Conservation (phyloP, 1,284 basidiomycete species). For the Sporisorium graminicola region DNA sequence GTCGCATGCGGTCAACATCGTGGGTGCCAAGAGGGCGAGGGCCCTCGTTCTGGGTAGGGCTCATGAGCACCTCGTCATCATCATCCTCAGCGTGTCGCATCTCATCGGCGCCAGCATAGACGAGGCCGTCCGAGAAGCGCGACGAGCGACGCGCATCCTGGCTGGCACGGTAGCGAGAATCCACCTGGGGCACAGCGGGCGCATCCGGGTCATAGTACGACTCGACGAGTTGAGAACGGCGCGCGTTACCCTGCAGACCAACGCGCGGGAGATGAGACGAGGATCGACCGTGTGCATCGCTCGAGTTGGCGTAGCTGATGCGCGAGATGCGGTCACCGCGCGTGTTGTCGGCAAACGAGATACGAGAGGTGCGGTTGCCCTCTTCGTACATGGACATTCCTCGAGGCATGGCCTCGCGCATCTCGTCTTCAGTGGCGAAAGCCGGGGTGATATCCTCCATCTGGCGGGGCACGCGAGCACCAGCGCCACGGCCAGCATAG, state of each 20-base stretch:
- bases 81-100: conserved; percentile 40
- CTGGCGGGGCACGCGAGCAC: conserved; percentile 49
- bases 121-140: conserved; percentile 42
- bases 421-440: conserved; percentile 51
- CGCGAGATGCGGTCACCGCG: conserved; percentile 59
- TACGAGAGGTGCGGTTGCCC: conserved; percentile 52
- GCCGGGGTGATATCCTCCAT: conserved; percentile 53
- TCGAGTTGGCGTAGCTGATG: conserved; percentile 60
- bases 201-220: conserved; percentile 61
- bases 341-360: conserved; percentile 58
- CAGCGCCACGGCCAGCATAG: conserved; percentile 55
- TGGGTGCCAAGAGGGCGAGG: conserved; percentile 39
- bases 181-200: conserved; percentile 51
- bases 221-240: conserved; percentile 50
- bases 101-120: conserved; percentile 45
- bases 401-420: conserved; percentile 53
- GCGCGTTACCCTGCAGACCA: conserved; percentile 32
- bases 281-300: conserved; percentile 43
- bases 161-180: conserved; percentile 39
- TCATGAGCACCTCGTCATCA: conserved; percentile 59
- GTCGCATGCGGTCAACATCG: conserved; percentile 54
- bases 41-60: conserved; percentile 61
- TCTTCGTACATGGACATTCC: conserved; percentile 55
- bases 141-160: conserved; percentile 40
- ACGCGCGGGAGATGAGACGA: conserved; percentile 47